Conservation (phyloP, 345 rosid genomes). For the Geranium rotundifolium region DNA sequence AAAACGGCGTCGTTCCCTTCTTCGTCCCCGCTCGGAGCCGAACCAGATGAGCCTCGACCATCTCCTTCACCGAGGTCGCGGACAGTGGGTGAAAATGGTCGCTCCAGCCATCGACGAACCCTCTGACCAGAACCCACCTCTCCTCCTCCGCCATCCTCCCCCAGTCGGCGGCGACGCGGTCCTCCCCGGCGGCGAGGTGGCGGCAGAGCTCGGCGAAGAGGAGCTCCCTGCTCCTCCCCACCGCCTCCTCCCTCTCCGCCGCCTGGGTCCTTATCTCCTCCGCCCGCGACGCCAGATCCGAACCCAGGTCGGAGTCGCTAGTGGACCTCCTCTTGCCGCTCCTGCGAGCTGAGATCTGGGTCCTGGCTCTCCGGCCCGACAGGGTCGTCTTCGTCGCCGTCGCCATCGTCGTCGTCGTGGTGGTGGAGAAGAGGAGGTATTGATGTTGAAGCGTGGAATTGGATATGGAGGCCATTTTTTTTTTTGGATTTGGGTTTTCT, state of each 20-base stretch:
- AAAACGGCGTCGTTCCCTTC: conserved; percentile 8
- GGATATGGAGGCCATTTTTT: too few species aligned
- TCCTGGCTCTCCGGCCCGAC: neutral
- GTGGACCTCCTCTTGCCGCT: neutral
- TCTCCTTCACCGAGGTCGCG: conserved; percentile 45
- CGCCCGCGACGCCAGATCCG: conserved; percentile 45
- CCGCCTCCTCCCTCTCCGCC: conserved; percentile 51
- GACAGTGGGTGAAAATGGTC: conserved; percentile 61
- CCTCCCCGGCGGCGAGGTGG: conserved; percentile 30
- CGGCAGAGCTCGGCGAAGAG: conserved; percentile 56
- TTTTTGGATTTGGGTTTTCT: too few species aligned
- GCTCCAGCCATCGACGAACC: conserved; percentile 55
- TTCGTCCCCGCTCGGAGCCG: conserved; percentile 7
- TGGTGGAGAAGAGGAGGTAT: neutral
- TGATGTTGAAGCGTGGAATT: neutral
- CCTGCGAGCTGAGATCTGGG: neutral
- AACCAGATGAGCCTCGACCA: conserved; percentile 55
- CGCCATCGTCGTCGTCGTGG: too few species aligned
- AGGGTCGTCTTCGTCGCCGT: neutral
- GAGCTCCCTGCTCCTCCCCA: conserved; percentile 59
- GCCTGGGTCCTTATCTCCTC: conserved; percentile 39
- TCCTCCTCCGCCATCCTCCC: conserved; percentile 45
- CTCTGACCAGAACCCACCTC: conserved; percentile 34
- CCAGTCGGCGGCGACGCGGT: conserved; percentile 45
- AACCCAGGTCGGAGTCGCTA: conserved; percentile 40